These are phyloP conservation scores for Proliferodiscus dingleyae DNA, from an alignment of 2,329 filamentous ascomycete genomes.

Conservation along the genomic window DNA sequence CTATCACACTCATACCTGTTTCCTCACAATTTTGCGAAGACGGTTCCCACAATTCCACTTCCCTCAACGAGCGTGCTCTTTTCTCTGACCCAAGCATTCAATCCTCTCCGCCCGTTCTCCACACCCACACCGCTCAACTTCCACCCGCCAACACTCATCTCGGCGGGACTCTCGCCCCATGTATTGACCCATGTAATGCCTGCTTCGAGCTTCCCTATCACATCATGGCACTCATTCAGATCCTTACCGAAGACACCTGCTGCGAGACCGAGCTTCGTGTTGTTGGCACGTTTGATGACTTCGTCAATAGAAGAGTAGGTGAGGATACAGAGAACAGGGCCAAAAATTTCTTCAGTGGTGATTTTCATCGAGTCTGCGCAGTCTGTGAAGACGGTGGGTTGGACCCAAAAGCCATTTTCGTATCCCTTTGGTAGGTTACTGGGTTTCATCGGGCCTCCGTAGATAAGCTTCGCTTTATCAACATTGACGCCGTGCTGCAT, in stretches of 20 bases:
- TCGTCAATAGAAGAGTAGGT: conserved; percentile 67
- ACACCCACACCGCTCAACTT: conserved; percentile 85
- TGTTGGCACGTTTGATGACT: conserved; percentile 67
- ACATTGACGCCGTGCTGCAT: conserved; percentile 68
- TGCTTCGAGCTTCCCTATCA: conserved; percentile 67
- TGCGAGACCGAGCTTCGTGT: conserved; percentile 72
- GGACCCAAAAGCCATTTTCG: conserved; percentile 71
- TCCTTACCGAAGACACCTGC: conserved; percentile 79
- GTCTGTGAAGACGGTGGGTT: conserved; percentile 79
- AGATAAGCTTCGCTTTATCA: conserved; percentile 70
- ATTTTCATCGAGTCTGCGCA: conserved; percentile 81
- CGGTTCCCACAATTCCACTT: conserved; percentile 59
- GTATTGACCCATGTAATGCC: conserved; percentile 92
- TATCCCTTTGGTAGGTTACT: conserved; percentile 31
- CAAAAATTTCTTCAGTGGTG: conserved; percentile 79
- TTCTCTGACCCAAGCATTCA: conserved; percentile 78
- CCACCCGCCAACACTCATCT: conserved; percentile 92
- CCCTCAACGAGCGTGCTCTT: conserved; percentile 88
- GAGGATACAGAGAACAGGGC: conserved; percentile 79
- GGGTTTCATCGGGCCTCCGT: conserved; percentile 62
- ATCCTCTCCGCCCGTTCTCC: conserved; percentile 75
- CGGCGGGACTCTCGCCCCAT: conserved; percentile 86
- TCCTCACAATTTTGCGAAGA: conserved; percentile 61
- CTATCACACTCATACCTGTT: too few relatives aligned
- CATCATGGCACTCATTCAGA: conserved; percentile 66